These are phyloP conservation scores for Ceraceosorus guamensis DNA, from an alignment of 1,284 basidiomycete genomes.

Conservation along the genomic window DNA sequence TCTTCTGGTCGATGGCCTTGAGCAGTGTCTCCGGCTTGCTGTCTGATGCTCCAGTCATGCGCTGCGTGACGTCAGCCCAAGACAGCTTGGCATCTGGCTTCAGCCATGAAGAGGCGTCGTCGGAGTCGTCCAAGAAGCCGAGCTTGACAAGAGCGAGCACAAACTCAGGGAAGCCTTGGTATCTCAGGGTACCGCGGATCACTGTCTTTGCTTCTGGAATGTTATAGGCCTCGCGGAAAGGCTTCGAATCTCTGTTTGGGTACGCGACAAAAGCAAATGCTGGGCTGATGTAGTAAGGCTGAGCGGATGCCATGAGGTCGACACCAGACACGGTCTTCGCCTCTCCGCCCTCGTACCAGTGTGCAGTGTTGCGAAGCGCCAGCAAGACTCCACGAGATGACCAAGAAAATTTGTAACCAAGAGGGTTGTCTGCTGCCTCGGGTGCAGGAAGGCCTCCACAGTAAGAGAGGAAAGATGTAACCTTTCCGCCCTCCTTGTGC, in stretches of 20 bases:
- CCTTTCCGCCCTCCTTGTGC: conserved; percentile 78
- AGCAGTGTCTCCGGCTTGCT: conserved; percentile 50
- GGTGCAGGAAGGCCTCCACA: conserved; percentile 94
- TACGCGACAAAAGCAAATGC: conserved; percentile 95
- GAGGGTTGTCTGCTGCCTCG: conserved; percentile 81
- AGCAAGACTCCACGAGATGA: conserved; percentile 92
- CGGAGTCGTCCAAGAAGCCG: conserved; percentile 68
- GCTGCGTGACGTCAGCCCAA: conserved; percentile 63
- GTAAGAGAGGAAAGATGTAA: conserved; percentile 91
- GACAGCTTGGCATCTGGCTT: conserved; percentile 46
- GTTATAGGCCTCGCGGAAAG: conserved; percentile 74
- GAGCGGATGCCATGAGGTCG: conserved; percentile 54
- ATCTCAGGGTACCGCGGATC: conserved; percentile 86
- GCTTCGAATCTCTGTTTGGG: conserved; percentile 90
- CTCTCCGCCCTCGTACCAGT: conserved; percentile 54
- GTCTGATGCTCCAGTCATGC: conserved; percentile 66
- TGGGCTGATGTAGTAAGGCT: conserved; percentile 91
- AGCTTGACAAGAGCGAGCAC: conserved; percentile 79
- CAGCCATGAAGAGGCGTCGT: conserved; percentile 67
- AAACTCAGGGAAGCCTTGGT: conserved; percentile 98
- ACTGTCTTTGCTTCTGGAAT: conserved; percentile 92
- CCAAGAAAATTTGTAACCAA: conserved; percentile 99
- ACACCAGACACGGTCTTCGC: conserved; percentile 38
- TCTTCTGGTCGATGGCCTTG: conserved; percentile 30
- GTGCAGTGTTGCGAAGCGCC: conserved; percentile 84